phyloP scores from a whole-genome alignment of 441 rosid genomes.

The Cnidoscolus chayamansa region DNA sequence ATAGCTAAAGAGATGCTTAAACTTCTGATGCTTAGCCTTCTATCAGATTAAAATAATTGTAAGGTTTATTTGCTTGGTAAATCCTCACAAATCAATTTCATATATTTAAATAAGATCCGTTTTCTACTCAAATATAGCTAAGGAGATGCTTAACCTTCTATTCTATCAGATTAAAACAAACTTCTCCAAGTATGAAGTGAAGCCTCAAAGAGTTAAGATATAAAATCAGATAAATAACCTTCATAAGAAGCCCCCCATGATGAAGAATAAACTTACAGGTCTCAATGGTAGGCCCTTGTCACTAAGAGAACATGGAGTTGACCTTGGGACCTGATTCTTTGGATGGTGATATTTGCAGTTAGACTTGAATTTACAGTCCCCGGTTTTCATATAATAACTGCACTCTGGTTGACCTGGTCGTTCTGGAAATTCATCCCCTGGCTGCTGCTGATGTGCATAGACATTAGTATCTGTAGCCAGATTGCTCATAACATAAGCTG shows the following conservation, averaged over 20 bases:
- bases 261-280: slow-evolving; percentile 64
- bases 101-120: not conserved
- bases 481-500: slow-evolving; percentile 42
- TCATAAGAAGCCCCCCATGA: not conserved
- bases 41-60: not conserved
- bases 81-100: not conserved
- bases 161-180: not conserved
- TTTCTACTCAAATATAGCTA: not conserved
- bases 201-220: not conserved
- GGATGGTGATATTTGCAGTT: slow-evolving; percentile 96
- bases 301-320: slow-evolving; percentile 52
- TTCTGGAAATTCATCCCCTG: slow-evolving; percentile 73
- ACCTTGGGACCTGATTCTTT: slow-evolving; percentile 45
- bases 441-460: slow-evolving; percentile 44
- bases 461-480: slow-evolving; percentile 38
- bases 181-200: not conserved
- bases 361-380: slow-evolving; percentile 82
- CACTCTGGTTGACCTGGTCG: slow-evolving; percentile 92
- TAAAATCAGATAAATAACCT: not conserved
- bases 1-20: not conserved
- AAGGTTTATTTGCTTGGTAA: not conserved
- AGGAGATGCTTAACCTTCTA: not conserved
- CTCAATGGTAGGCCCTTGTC: slow-evolving; percentile 92
- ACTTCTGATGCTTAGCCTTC: not conserved
- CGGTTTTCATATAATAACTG: slow-evolving; percentile 71